These are phyloP conservation scores for Neonectria ditissima DNA, from an alignment of 2,329 filamentous ascomycete species.

Conservation along the genomic window DNA sequence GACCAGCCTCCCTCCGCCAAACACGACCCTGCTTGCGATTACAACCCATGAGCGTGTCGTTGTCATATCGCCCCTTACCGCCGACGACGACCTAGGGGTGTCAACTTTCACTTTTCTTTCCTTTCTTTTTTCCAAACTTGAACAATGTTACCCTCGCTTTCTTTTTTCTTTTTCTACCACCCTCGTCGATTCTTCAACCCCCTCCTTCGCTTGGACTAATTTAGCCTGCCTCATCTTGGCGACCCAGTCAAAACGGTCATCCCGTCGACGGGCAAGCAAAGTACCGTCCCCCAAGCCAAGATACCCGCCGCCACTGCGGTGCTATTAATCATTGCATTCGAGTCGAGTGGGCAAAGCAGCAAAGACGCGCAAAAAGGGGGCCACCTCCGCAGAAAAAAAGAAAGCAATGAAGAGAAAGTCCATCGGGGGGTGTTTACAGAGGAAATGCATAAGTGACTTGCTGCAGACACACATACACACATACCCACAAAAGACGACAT, in stretches of 20 bases:
- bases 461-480: neutral
- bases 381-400: neutral
- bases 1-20: neutral
- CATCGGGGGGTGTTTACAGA: neutral
- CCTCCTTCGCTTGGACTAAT: conserved; percentile 22
- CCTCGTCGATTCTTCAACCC: neutral
- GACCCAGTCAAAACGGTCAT: conserved; percentile 9
- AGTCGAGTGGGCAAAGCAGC: neutral
- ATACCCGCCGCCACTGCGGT: conserved; percentile 10
- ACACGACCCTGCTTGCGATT: neutral
- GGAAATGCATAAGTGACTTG: neutral
- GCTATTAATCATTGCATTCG: neutral
- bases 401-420: neutral
- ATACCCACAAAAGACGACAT: neutral
- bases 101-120: neutral
- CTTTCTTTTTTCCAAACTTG: neutral
- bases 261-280: neutral
- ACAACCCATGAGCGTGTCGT: neutral
- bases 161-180: neutral
- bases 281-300: neutral
- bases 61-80: conserved; percentile 3
- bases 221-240: conserved; percentile 26
- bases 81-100: neutral
- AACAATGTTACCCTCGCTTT: neutral
- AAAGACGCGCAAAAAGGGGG: neutral